These are phyloP conservation scores for Tilletia indica DNA, from an alignment of 1,284 basidiomycete genomes.

Conservation along the genomic window DNA sequence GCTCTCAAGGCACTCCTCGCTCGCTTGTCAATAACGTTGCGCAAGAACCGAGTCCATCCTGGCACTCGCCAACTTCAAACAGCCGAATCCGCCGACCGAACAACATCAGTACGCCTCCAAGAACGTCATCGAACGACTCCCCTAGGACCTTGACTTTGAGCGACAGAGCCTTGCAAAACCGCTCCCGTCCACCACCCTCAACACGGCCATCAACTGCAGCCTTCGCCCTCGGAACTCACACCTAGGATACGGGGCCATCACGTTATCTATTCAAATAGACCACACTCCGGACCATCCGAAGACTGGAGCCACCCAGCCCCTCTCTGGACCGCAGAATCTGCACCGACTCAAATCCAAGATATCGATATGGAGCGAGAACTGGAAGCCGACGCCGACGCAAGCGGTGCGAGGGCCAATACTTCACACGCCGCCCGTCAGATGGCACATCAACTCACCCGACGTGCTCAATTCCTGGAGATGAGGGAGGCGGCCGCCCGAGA, in stretches of 20 bases:
- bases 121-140: slow-evolving; percentile 13
- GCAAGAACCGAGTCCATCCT: background rate
- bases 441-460: background rate
- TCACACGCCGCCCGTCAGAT: background rate
- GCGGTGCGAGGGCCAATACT: background rate
- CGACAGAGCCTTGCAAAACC: slow-evolving; percentile 3
- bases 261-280: background rate
- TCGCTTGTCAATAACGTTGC: background rate
- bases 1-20: background rate
- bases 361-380: slow-evolving; percentile 12
- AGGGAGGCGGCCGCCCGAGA: background rate
- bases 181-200: background rate
- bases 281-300: background rate
- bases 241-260: background rate
- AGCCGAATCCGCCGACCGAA: background rate
- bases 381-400: slow-evolving; percentile 3
- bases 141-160: slow-evolving; percentile 12
- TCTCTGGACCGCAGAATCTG: background rate
- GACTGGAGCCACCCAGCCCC: slow-evolving; percentile 13
- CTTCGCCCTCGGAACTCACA: background rate
- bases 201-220: background rate
- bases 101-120: slow-evolving; percentile 9
- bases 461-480: background rate
- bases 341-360: background rate
- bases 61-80: background rate